Conservation (phyloP, 2,329 filamentous ascomycete species). For the Cladosporium oxysporum region DNA sequence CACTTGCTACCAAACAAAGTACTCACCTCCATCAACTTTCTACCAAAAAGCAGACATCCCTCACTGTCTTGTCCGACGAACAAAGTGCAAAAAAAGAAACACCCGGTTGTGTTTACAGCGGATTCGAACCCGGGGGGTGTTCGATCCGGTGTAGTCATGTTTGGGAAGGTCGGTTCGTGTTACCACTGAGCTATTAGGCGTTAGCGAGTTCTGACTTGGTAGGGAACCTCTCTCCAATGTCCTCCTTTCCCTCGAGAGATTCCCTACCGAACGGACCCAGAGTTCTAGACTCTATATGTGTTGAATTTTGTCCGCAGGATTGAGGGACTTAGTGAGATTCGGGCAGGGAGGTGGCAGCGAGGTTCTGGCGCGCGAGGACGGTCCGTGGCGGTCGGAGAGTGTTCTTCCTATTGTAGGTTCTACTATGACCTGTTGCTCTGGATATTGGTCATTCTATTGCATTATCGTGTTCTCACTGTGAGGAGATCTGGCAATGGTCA, state of each 20-base stretch:
- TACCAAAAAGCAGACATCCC: neutral
- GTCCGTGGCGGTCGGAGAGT: neutral
- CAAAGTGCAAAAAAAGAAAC: neutral
- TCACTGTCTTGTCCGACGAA: neutral
- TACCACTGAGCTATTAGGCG: neutral
- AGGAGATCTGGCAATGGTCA: neutral
- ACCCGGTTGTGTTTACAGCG: neutral
- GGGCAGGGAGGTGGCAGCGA: neutral
- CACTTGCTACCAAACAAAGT: neutral
- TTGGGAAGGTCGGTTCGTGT: neutral
- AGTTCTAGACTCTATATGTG: neutral
- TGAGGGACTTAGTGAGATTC: neutral
- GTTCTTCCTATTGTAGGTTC: neutral
- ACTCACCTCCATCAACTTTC: neutral
- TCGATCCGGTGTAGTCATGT: slow-evolving; percentile 1
- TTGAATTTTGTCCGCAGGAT: neutral
- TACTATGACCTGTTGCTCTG: neutral
- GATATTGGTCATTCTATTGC: neutral
- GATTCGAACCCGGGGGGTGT: neutral
- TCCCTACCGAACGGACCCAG: neutral
- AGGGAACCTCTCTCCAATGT: neutral
- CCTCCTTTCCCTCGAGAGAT: slow-evolving; percentile 5
- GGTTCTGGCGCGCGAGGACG: neutral
- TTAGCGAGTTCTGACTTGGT: slow-evolving; percentile 7
- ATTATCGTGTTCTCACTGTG: neutral